phyloP scores from a whole-genome alignment of 371 early-diverging fungal genomes.

The Batkoa obscura region DNA sequence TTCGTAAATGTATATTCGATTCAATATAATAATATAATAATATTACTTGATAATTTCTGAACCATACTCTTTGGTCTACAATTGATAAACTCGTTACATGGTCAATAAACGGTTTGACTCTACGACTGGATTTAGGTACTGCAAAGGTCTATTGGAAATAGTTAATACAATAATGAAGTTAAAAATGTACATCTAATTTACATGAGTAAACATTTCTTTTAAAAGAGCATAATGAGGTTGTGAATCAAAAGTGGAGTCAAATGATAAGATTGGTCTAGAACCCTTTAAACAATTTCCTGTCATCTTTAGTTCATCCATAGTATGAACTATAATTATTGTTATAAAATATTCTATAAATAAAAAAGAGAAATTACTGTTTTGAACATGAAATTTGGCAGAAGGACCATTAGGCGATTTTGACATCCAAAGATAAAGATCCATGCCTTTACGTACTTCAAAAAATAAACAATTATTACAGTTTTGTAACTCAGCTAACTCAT shows the following conservation, averaged over 20 bases:
- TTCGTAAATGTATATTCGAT: neutral
- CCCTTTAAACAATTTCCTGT: constrained; percentile 96
- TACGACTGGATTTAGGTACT: constrained; percentile 69
- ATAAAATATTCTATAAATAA: neutral
- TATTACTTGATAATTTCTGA: constrained; percentile 82
- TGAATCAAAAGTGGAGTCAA: constrained; percentile 77
- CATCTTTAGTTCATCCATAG: constrained; percentile 94
- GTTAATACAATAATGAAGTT: neutral
- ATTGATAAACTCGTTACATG: constrained; percentile 81
- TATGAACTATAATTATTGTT: constrained; percentile 46
- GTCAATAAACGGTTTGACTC: constrained; percentile 90
- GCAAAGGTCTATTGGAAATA: constrained; percentile 43
- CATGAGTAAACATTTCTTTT: constrained; percentile 75
- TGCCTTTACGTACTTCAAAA: constrained; percentile 82
- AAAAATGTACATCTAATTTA: neutral
- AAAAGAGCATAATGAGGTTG: constrained; percentile 62
- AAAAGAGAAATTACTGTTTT: constrained; percentile 41
- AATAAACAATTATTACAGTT: constrained; percentile 93
- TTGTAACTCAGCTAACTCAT: constrained; percentile 88
- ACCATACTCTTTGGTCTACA: constrained; percentile 81
- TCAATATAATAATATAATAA: neutral
- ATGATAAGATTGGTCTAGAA: constrained; percentile 83
- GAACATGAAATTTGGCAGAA: constrained; percentile 82
- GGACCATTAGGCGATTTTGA: constrained; percentile 90
- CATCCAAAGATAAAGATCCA: constrained; percentile 91